Base-by-base conservation (phyloP, 805 yeast species). In the Blastobotrys parvus region DNA sequence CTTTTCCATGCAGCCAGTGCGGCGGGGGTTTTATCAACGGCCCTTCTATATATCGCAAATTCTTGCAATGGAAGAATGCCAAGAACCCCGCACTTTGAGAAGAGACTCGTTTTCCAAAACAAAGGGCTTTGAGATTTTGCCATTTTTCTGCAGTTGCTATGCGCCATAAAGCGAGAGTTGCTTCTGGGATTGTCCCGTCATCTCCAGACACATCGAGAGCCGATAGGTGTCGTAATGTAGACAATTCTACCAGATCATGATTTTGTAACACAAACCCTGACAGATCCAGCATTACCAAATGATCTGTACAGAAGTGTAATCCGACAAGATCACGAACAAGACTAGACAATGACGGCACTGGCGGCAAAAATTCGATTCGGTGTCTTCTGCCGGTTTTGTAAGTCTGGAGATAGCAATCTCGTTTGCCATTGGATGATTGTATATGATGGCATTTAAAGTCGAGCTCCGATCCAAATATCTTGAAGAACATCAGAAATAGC, bases 21-120 rank as follows among this genome's bases (percentile, higher is more conserved):
- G 16, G 20, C 30, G 38, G 45, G 15, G 20, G 3, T 3, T 8
- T 19, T 10, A 29, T 7, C 22, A 92, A 18, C 11, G 49, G 49
- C 3, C 49, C 46, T 19, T 46, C 49, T 10, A 46, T 39, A 35
- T 46, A 46, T 6, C 19, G 23, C 19, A 46, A 34, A n/a, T 38
- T 17, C 10, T 38, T 35, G 11, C 35, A 32, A 4, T 22, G 25
- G 17, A 35, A 20, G 6, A 35, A 29, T 4, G 30, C 4, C 30
- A 11, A 10, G 16, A n/a, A 21, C 5, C 38, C 21, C 7, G 38
- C 30, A 7, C 27, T 20, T 18, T n/a, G 19, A 11, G 38, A n/a
- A 13, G 16, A n/a, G n/a, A 23, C 13, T 7, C 27, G 15, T n/a
- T 20, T 53, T 3, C 47, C 48, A 6, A 47, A 21, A 34, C 51